Percentiles rank a stretch among this genome's conserved stretches.
phyloP scores from a whole-genome alignment of 2,329 filamentous ascomycete genomes.

The Sphaerulina vaccinii region DNA sequence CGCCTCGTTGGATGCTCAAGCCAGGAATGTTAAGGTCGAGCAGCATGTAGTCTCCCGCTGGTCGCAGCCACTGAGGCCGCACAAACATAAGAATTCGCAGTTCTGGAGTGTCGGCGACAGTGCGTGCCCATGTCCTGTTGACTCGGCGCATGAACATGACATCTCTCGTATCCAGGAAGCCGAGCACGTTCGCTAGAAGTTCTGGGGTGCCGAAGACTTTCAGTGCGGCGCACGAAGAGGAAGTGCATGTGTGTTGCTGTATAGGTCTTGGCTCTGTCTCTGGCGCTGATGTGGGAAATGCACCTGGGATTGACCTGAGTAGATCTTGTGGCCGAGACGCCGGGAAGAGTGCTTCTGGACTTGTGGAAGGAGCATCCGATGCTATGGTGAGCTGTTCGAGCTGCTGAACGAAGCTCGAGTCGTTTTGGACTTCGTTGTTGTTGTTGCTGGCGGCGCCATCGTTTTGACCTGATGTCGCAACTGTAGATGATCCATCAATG shows the following conservation, averaged over 20 bases:
- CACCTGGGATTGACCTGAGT: too few species aligned
- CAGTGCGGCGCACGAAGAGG: conserved; percentile 22
- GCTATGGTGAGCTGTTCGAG: not conserved
- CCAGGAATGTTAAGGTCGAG: conserved; percentile 28
- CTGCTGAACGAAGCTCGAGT: not conserved
- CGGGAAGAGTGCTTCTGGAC: too few species aligned
- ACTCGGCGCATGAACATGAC: conserved; percentile 24
- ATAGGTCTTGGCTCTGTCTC: not conserved
- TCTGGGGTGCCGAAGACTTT: conserved; percentile 29
- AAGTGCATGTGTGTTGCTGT: conserved; percentile 1
- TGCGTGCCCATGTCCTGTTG: conserved; percentile 21
- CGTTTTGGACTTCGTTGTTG: not conserved
- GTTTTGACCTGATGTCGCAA: too few species aligned
- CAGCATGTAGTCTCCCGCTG: conserved; percentile 25
- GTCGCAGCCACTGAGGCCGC: conserved; percentile 25
- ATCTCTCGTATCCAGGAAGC: conserved; percentile 22
- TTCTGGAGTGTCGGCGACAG: conserved; percentile 24
- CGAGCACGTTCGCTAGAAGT: conserved; percentile 28
- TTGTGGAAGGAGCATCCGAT: not conserved
- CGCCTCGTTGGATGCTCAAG: conserved; percentile 24
- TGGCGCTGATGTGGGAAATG: not conserved
- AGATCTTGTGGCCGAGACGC: too few species aligned
- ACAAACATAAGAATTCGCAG: conserved; percentile 30
- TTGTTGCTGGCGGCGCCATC: too few species aligned
- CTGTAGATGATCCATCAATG: too few species aligned